Evolutionary conservation across 805 yeast species (phyloP), one percentile per base, ranked within the genome.

Genomic region (Wickerhamomyces pijperi): DNA sequence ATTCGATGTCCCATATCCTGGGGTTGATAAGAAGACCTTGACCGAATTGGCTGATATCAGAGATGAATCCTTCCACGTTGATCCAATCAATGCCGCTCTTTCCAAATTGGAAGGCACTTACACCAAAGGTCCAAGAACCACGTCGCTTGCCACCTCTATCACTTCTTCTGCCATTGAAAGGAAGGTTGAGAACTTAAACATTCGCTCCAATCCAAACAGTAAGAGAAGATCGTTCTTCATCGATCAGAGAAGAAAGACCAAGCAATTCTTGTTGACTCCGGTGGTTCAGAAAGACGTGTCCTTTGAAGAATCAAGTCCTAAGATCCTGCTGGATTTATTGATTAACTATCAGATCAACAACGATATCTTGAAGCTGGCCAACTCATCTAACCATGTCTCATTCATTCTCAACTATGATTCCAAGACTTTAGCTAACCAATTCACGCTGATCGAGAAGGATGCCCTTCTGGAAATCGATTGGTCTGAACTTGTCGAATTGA

Each of bases 391-490:
- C 19, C 98, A 92, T 56, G 72, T 82, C 8, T 87, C 97, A 3
- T 90, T 92, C 54, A 70, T 88, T 28, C 66, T 92, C 49, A 75
- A 81, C 57, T 80, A 75, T 55, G 76, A 71, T 40, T 77, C 95
- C 2, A 60, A 65, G 40, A 62, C 72, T 0, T 60, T 92, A 23
- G 87, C 94, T 5, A 73, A 78, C 46, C 97, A 90, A 46, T 68
- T 90, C 59, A 90, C 97, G 0, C 56, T 84, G 36, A 82, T 90
- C 46, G 98, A 92, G 57, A 68, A 78, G 39, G 97, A 92, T 56
- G 72, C 87, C 34, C 59, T 88, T 18, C 70, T 75, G 38, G 95
- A 86, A 51, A 71, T 92, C 32, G 97, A 90, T 56, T 90, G 97
- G 97, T 79, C 77, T 50, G 95, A 86, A 47, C 67, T 90, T 34